Evolutionary conservation across 140 eudicot species (phyloP).

Genomic region (Senecio squalidus): DNA sequence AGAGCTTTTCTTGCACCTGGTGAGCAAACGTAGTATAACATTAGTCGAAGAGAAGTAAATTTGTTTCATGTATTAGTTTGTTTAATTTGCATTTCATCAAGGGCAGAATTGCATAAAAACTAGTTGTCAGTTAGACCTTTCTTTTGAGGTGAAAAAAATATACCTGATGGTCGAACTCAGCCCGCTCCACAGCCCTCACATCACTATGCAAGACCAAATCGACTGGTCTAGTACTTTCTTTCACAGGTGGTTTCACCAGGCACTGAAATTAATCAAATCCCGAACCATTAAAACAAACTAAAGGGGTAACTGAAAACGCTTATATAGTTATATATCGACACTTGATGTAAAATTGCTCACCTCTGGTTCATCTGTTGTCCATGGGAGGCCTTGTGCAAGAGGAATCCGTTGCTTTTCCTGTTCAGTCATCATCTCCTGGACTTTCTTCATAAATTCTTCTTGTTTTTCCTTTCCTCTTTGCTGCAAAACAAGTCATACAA

Average conservation of each 20-base stretch:
- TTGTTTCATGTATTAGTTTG: background rate
- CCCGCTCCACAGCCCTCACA: constrained; percentile 84
- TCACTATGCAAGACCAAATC: constrained; percentile 83
- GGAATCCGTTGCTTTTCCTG: constrained; percentile 82
- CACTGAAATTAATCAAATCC: constrained; percentile 37
- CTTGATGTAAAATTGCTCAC: constrained; percentile 27
- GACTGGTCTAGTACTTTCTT: constrained; percentile 67
- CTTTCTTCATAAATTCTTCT: constrained; percentile 75
- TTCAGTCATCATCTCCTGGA: constrained; percentile 59
- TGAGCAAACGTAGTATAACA: background rate
- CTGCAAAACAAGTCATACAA: constrained; percentile 26
- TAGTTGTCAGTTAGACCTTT: background rate
- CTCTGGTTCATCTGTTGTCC: constrained; percentile 94
- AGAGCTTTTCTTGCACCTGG: constrained; percentile 69
- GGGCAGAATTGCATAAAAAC: background rate
- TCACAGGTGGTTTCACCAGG: constrained; percentile 74
- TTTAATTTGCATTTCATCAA: background rate
- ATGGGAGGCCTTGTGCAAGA: constrained; percentile 91
- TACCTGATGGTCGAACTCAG: constrained; percentile 86
- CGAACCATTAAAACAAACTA: constrained; percentile 7
- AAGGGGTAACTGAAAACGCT: background rate
- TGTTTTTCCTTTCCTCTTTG: constrained; percentile 80
- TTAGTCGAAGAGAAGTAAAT: background rate
- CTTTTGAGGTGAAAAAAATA: constrained; percentile 2
- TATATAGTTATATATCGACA: background rate